Percentiles rank a stretch among this genome's conserved stretches.
These are phyloP conservation scores for Vigna hirtella DNA, from an alignment of 306 rosid species.

Conservation along the genomic window DNA sequence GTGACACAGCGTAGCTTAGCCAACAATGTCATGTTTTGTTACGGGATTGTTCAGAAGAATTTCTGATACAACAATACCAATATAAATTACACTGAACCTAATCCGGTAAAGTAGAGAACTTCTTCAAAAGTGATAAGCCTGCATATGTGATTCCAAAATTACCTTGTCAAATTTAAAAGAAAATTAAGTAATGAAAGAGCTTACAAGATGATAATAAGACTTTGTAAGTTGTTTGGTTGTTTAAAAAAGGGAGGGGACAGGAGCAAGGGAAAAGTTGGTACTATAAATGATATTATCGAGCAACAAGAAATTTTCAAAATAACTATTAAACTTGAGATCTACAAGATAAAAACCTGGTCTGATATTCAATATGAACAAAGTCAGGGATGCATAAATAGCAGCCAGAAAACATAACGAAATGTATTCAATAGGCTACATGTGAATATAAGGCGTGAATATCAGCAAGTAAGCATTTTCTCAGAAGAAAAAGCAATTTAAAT, in stretches of 20 bases:
- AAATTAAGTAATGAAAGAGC: conserved; percentile 14
- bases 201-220: conserved; percentile 8
- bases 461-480: conserved; percentile 4
- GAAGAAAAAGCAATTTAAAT: conserved; percentile 11
- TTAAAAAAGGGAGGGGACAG: conserved; percentile 24
- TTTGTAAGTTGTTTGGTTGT: conserved; percentile 22
- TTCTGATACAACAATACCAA: conserved; percentile 20
- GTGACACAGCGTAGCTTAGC: conserved; percentile 82
- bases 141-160: conserved; percentile 43
- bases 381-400: not conserved
- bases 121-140: conserved; percentile 51
- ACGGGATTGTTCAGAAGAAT: conserved; percentile 29
- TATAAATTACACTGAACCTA: conserved; percentile 28
- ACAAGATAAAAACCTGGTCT: conserved; percentile 10
- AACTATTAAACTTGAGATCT: conserved; percentile 11
- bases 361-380: conserved; percentile 18
- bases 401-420: conserved; percentile 30
- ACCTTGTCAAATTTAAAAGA: conserved; percentile 36
- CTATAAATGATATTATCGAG: not conserved
- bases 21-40: conserved; percentile 62
- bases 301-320: conserved; percentile 31
- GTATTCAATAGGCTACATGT: conserved; percentile 22
- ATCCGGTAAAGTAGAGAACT: conserved; percentile 22
- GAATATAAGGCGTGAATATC: conserved; percentile 2
- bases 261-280: conserved; percentile 1